Percentiles rank a stretch among this genome's conserved stretches.
Conservation (phyloP, 345 rosid species). For the Rubroshorea leprosula region DNA sequence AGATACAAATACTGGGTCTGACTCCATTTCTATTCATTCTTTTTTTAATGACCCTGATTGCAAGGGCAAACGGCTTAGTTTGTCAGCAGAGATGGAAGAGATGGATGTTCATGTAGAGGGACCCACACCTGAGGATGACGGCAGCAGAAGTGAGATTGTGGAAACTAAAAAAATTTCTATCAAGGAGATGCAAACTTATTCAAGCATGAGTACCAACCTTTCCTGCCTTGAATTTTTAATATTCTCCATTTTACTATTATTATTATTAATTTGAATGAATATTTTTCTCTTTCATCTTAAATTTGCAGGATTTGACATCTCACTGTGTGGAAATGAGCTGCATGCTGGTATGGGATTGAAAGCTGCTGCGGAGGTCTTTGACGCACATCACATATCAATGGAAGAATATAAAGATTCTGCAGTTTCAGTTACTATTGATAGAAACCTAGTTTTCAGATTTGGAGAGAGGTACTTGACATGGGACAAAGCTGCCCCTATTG, state of each 20-base stretch:
- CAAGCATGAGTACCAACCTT: constrained; percentile 36
- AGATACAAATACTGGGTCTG: constrained; percentile 2
- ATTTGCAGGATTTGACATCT: constrained; percentile 69
- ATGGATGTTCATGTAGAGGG: constrained; percentile 13
- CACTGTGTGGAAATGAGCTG: constrained; percentile 78
- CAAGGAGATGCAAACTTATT: constrained; percentile 21
- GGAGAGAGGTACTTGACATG: constrained; percentile 56
- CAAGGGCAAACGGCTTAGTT: constrained; percentile 30
- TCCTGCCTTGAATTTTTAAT: neutral
- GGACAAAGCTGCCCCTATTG: constrained; percentile 79
- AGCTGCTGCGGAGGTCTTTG: constrained; percentile 75
- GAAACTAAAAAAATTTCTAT: constrained; percentile 30
- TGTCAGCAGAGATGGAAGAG: constrained; percentile 33
- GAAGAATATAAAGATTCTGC: constrained; percentile 61
- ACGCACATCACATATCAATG: constrained; percentile 47
- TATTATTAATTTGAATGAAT: constrained; percentile 7
- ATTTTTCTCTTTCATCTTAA: constrained; percentile 17
- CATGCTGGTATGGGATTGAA: constrained; percentile 61
- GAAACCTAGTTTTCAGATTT: constrained; percentile 57
- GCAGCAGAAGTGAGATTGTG: constrained; percentile 26
- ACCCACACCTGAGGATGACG: constrained; percentile 23
- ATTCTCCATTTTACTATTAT: constrained; percentile 3
- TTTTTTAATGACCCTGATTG: constrained; percentile 19
- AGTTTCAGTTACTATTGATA: constrained; percentile 51
- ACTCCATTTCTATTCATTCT: constrained; percentile 21